Conservation (phyloP, 2,329 filamentous ascomycete genomes). For the Trichoderma pleuroti region DNA sequence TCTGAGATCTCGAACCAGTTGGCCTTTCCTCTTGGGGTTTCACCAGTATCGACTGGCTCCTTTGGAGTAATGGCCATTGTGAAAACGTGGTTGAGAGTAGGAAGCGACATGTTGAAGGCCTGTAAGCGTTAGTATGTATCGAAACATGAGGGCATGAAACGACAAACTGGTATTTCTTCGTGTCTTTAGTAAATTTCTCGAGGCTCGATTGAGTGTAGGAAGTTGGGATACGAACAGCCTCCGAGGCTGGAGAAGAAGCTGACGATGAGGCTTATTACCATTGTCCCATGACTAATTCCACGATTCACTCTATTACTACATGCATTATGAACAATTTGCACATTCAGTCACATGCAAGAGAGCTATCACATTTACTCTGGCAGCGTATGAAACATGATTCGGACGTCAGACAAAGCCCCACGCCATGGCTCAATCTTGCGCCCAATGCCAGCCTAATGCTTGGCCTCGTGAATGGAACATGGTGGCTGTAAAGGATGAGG, state of each 20-base stretch:
- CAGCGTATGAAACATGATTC: background rate
- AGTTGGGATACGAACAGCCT: background rate
- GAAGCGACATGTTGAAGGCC: background rate
- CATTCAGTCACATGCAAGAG: background rate
- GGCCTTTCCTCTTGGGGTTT: slow-evolving; percentile 3
- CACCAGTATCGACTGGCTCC: background rate
- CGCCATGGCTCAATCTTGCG: background rate
- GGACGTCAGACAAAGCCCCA: no score
- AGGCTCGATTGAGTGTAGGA: background rate
- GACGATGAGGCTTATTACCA: background rate
- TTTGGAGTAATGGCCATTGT: slow-evolving; percentile 2
- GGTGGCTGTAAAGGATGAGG: background rate
- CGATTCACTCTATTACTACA: background rate
- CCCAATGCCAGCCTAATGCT: background rate
- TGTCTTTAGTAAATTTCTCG: background rate
- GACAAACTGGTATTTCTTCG: background rate
- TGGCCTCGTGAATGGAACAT: background rate
- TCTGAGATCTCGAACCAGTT: slow-evolving; percentile 7
- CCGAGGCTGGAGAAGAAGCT: background rate
- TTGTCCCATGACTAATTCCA: background rate
- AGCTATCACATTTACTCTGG: background rate
- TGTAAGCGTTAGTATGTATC: background rate
- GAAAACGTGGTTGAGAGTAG: slow-evolving; percentile 4
- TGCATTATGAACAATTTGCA: background rate
- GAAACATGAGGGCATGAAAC: no score